Evolutionary conservation across 2,329 filamentous ascomycete genomes (phyloP), one percentile per base, ranked within the genome.

Genomic region (Aspergillus thermomutatus): DNA sequence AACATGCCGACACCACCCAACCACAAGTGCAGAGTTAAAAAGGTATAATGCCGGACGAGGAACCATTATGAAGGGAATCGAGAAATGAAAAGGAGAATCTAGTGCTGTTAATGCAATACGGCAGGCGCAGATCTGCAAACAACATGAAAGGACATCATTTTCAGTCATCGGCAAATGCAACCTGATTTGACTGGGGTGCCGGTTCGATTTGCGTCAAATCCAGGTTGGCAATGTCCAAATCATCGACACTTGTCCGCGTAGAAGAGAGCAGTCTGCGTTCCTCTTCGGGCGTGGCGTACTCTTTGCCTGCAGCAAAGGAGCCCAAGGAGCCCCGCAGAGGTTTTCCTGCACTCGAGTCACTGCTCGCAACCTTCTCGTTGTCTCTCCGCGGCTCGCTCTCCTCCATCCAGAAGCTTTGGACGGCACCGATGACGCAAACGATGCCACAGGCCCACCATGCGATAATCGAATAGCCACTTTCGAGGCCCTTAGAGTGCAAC

Each of bases 361-460:
- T 69, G 47, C 63, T 57, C 21, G 69, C 62, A 19, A 66, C 52
- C 50, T 74, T 79, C 48, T 78, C 77, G 21, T 76, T 73, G 52
- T 64, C 62, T 66, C 69, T 41, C 67, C 67, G 59, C 69, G 76
- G 59, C 52, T 80, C 77, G 14, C 82, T 80, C 66, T 93, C 89
- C 37, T 85, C 85, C 75, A 97, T 89, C 70, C 85, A 86, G 58
- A 91, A 80, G 72, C 89, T 90, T 66, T 94, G 80, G 51, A 89
- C 76, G 1, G 88, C 90, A 48, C 92, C 94, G 14, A 86, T 73
- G 10, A 91, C 75, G 34, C 91, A 90, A 31, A 97, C 85, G 3
- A 89, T 67, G 8, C 89, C 91, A 62, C 88, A 92, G 60, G 87
- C 87, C 94, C 94, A 99, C 93, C 94, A 99, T 0, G 92, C 89